Evolutionary conservation across 2,329 filamentous ascomycete genomes (phyloP).

Genomic region (Ophiosphaerella korrae): DNA sequence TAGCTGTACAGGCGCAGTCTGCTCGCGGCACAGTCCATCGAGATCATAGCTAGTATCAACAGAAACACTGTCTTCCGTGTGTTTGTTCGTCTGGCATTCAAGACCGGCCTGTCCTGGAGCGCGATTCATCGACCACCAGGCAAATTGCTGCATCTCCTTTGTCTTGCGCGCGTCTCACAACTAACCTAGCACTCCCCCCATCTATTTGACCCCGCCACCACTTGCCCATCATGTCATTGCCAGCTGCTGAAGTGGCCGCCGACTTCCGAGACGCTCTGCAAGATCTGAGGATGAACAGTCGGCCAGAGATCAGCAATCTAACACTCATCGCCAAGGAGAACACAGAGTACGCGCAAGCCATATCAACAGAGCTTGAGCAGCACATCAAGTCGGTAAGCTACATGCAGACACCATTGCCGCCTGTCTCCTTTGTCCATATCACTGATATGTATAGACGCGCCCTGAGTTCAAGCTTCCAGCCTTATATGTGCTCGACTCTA

Average conservation of each 20-base stretch:
- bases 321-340: conserved; percentile 98
- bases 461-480: conserved; percentile 90
- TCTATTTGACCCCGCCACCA: conserved; percentile 16
- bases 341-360: conserved; percentile 91
- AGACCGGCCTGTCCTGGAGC: conserved; percentile 33
- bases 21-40: conserved; percentile 39
- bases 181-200: conserved; percentile 30
- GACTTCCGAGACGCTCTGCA: conserved; percentile 94
- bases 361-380: conserved; percentile 86
- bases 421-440: conserved; percentile 2
- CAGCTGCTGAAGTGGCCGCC: conserved; percentile 85
- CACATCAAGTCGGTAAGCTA: conserved; percentile 91
- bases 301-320: conserved; percentile 95
- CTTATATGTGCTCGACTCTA: conserved; percentile 96
- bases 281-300: conserved; percentile 87
- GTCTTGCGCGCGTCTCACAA: conserved; percentile 25
- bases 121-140: conserved; percentile 30
- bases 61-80: conserved; percentile 49
- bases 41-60: conserved; percentile 57
- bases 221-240: conserved; percentile 65
- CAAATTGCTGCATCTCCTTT: conserved; percentile 26
- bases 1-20: conserved; percentile 38
- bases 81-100: conserved; percentile 40
- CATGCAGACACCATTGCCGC: not conserved
- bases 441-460: conserved; percentile 68